Percentiles rank a stretch among this genome's conserved stretches.
These are phyloP conservation scores for Colletotrichum sp. DNA, from an alignment of 2,329 filamentous ascomycete genomes.

Conservation along the genomic window DNA sequence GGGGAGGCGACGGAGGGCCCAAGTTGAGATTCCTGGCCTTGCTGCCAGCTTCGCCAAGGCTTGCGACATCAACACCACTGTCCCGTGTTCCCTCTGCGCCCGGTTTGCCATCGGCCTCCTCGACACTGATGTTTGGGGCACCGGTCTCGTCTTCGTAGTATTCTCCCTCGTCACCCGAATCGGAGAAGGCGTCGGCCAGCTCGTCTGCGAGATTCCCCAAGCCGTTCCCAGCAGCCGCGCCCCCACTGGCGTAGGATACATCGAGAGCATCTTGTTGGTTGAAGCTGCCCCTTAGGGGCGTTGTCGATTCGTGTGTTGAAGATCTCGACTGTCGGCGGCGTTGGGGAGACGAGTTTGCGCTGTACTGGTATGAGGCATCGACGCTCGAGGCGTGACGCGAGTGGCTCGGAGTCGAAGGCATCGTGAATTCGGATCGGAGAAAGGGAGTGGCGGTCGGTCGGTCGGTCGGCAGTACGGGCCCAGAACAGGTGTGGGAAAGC, in stretches of 20 bases:
- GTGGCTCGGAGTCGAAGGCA: constrained; percentile 61
- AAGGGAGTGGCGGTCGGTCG: neutral
- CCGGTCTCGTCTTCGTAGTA: constrained; percentile 40
- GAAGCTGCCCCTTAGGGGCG: constrained; percentile 53
- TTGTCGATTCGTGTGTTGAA: constrained; percentile 54
- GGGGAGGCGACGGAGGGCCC: constrained; percentile 47
- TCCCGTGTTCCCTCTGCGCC: constrained; percentile 38
- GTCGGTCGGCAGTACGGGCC: neutral
- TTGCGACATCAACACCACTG: constrained; percentile 47
- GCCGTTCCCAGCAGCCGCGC: constrained; percentile 54
- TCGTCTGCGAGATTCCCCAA: constrained; percentile 84
- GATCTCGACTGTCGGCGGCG: constrained; percentile 56
- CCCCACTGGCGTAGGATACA: constrained; percentile 50
- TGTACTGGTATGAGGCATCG: constrained; percentile 44
- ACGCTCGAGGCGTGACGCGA: constrained; percentile 63
- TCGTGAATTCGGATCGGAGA: constrained; percentile 26
- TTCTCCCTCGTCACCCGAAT: constrained; percentile 66
- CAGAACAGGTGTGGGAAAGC: neutral
- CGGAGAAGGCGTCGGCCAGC: constrained; percentile 74
- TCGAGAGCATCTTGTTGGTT: constrained; percentile 54
- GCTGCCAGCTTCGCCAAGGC: constrained; percentile 20
- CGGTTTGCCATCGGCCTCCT: constrained; percentile 28
- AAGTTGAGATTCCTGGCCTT: constrained; percentile 45
- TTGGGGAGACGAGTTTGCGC: constrained; percentile 48
- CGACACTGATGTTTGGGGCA: constrained; percentile 24